These are phyloP conservation scores for Pinus albicaulis DNA, from an alignment of 75 land plant species.

Conservation along the genomic window DNA sequence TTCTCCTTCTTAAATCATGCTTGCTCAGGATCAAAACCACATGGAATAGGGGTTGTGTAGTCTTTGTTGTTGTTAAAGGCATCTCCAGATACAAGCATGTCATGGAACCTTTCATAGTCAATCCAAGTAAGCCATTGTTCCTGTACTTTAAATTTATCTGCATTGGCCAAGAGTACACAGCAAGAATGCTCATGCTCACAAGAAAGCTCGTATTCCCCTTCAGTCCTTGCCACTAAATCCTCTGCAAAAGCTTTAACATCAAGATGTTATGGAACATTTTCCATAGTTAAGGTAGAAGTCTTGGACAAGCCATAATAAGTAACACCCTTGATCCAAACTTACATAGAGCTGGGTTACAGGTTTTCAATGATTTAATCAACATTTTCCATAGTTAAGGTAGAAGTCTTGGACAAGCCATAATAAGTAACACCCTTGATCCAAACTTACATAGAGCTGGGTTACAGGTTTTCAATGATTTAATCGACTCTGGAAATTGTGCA, in stretches of 20 bases:
- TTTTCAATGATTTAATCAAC: constrained; percentile 74
- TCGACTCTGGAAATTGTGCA: no score
- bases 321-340: constrained; percentile 70
- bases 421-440: constrained; percentile 97
- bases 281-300: constrained; percentile 94
- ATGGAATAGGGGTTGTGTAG: constrained; percentile 76
- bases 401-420: constrained; percentile 74
- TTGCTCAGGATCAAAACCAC: constrained; percentile 90
- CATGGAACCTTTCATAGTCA: constrained; percentile 92
- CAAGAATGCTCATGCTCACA: constrained; percentile 97
- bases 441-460: no score
- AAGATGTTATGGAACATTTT: constrained; percentile 96
- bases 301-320: constrained; percentile 79
- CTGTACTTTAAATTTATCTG: constrained; percentile 65
- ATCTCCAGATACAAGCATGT: constrained; percentile 80
- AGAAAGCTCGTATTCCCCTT: constrained; percentile 87
- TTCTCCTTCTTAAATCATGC: constrained; percentile 60
- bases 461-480: no score
- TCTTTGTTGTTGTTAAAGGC: constrained; percentile 71
- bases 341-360: constrained; percentile 76
- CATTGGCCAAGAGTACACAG: constrained; percentile 84
- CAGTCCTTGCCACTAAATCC: constrained; percentile 57
- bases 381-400: constrained; percentile 96
- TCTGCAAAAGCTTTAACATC: constrained; percentile 90
- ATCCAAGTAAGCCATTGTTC: constrained; percentile 96